Evolutionary conservation across 2,329 filamentous ascomycete genomes (phyloP).

Genomic region (Curvularia lunata): DNA sequence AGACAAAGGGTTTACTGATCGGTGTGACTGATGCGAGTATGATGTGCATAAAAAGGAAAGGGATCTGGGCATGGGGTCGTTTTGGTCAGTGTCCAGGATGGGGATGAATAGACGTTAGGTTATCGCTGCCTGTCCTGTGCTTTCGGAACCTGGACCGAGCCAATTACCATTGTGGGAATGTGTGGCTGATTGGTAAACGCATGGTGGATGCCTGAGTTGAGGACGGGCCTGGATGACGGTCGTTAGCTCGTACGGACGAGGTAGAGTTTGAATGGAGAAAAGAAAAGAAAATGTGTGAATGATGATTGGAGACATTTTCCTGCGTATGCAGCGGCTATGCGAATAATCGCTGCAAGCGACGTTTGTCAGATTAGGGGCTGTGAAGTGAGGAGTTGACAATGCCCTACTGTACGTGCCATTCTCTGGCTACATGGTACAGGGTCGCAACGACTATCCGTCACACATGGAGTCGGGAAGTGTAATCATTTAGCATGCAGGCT

Average conservation of each 20-base stretch:
- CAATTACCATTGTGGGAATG: not conserved
- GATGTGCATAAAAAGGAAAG: constrained; percentile 2
- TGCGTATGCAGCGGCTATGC: not conserved
- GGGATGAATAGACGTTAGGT: not conserved
- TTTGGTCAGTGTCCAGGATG: not conserved
- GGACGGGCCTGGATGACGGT: not conserved
- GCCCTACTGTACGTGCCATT: not conserved
- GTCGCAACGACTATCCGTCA: not conserved
- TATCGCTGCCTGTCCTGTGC: not conserved
- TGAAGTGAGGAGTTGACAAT: not conserved
- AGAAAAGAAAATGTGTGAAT: not conserved
- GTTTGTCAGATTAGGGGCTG: not conserved
- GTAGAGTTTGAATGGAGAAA: not conserved
- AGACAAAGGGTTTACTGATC: not conserved
- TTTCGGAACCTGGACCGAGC: not conserved
- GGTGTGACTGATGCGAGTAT: constrained; percentile 9
- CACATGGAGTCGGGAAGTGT: not conserved
- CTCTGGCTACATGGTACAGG: not conserved
- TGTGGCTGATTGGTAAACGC: not conserved
- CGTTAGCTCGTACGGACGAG: not conserved
- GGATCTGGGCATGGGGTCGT: not conserved
- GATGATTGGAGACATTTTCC: not conserved
- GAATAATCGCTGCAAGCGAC: not conserved
- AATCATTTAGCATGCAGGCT: not conserved
- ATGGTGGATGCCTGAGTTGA: not conserved